phyloP scores from a whole-genome alignment of 2,329 filamentous ascomycete species.

The Aspergillus texensis region DNA sequence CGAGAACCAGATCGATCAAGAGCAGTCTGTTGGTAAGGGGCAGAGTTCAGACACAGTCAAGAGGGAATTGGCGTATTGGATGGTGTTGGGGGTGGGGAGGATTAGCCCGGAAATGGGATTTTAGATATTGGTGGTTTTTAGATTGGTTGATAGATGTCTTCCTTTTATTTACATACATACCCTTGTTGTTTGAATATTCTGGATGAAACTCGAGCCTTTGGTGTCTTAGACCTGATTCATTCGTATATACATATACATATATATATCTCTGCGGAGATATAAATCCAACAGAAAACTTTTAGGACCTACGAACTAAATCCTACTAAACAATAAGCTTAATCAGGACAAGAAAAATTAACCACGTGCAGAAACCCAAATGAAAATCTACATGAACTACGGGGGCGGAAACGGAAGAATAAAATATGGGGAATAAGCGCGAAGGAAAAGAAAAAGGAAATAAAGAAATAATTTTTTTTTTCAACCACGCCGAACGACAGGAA shows the following conservation, averaged over 20 bases:
- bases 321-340: not conserved
- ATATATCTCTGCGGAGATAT: not conserved
- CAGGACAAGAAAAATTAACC: not conserved
- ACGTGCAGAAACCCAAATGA: not conserved
- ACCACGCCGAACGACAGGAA: slow-evolving; percentile 24
- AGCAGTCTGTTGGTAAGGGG: slow-evolving; percentile 36
- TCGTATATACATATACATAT: not conserved
- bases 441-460: slow-evolving; percentile 5
- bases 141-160: slow-evolving; percentile 10
- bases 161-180: not conserved
- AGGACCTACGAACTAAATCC: not conserved
- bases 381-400: not conserved
- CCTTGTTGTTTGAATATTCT: not conserved
- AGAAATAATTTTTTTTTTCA: slow-evolving; percentile 22
- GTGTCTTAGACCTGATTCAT: not conserved
- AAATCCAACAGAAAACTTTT: not conserved
- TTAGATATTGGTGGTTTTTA: slow-evolving; percentile 12
- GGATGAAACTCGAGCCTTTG: not conserved
- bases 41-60: slow-evolving; percentile 71
- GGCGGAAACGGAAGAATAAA: not conserved
- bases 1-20: slow-evolving; percentile 52
- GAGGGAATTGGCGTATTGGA: slow-evolving; percentile 93
- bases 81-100: slow-evolving; percentile 82
- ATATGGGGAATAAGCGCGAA: not conserved
- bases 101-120: slow-evolving; percentile 54